Evolutionary conservation across 1,284 basidiomycete genomes (phyloP).

Genomic region (Ustilago vetiveriae): DNA sequence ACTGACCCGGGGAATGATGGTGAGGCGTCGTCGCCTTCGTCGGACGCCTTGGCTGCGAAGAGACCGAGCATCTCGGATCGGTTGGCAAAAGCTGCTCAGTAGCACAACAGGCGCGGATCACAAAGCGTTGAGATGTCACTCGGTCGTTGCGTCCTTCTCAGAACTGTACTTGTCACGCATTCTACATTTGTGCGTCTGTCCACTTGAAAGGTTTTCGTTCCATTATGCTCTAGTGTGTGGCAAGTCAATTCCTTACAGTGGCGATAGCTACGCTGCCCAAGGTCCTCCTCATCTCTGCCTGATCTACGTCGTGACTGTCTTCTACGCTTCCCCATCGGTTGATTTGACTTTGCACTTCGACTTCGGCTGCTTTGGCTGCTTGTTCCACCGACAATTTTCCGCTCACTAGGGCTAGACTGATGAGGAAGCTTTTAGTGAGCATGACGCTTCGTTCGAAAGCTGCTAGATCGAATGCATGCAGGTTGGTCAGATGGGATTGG

Average conservation of each 20-base stretch:
- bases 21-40: neutral
- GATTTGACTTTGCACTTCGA: conserved; percentile 94
- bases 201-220: too few species aligned
- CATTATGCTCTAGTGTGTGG: too few species aligned
- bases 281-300: conserved; percentile 88
- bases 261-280: conserved; percentile 70
- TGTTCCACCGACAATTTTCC: conserved; percentile 77
- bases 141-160: too few species aligned
- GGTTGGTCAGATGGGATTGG: conserved; percentile 14
- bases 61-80: conserved; percentile 27
- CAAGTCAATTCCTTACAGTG: conserved; percentile 12
- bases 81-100: conserved; percentile 27
- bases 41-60: neutral
- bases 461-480: conserved; percentile 51
- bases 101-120: too few species aligned
- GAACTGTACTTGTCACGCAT: too few species aligned
- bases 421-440: conserved; percentile 89
- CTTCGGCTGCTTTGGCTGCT: conserved; percentile 84
- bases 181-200: too few species aligned
- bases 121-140: too few species aligned
- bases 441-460: conserved; percentile 92
- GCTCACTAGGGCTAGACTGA: conserved; percentile 83
- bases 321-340: conserved; percentile 98
- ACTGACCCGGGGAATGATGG: neutral
- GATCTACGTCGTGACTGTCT: conserved; percentile 82